Conservation (phyloP, 331 rosid species). For the Quercus phellos region DNA sequence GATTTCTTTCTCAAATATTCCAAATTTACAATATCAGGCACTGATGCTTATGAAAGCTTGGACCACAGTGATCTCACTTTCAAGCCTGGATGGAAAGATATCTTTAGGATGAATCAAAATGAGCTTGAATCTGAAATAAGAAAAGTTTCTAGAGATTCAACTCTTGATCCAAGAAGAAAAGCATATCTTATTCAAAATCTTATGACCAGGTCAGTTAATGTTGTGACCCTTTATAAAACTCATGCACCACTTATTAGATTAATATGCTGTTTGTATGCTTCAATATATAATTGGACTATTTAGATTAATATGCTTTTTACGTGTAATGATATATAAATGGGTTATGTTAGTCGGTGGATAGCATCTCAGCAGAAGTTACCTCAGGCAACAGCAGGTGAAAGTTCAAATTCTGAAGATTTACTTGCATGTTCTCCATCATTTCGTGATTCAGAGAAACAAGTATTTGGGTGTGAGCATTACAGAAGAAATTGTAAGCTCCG, state of each 20-base stretch:
- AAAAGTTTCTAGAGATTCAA: conserved; percentile 40
- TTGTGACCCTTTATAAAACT: background rate
- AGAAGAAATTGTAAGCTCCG: conserved; percentile 49
- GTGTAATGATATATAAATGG: conserved; percentile 23
- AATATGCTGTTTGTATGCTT: conserved; percentile 1
- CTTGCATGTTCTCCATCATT: conserved; percentile 34
- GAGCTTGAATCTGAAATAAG: conserved; percentile 53
- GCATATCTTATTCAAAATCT: conserved; percentile 50
- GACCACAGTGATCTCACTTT: conserved; percentile 28
- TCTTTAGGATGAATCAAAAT: conserved; percentile 52
- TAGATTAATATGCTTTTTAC: conserved; percentile 1
- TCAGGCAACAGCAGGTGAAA: conserved; percentile 22
- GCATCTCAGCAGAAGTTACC: conserved; percentile 54
- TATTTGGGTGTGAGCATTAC: conserved; percentile 50
- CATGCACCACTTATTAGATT: background rate
- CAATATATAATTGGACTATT: conserved; percentile 21
- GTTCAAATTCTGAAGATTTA: conserved; percentile 25
- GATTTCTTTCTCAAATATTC: background rate
- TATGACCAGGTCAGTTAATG: conserved; percentile 40
- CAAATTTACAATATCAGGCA: conserved; percentile 16
- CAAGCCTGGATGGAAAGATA: conserved; percentile 58
- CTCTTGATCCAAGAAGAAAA: conserved; percentile 56
- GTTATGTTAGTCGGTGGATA: conserved; percentile 42
- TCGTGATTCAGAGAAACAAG: conserved; percentile 35
- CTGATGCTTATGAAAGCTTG: conserved; percentile 27